Percentiles rank a stretch among this genome's conserved stretches.
Conservation (phyloP, 192 early-diverging fungal species). For the Entomortierella parvispora region DNA sequence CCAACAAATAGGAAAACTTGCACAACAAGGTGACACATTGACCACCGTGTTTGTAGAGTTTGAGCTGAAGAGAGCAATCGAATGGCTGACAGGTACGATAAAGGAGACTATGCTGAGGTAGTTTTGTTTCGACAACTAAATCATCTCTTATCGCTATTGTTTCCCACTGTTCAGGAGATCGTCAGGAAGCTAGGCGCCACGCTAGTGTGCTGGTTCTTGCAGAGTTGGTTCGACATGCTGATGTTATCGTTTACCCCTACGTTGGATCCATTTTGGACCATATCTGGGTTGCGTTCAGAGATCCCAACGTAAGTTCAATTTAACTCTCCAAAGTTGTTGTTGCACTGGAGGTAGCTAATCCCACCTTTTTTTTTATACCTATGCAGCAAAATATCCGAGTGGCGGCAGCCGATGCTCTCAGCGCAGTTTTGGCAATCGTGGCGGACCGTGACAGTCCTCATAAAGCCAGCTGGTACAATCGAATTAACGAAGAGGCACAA, state of each 20-base stretch:
- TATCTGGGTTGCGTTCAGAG: constrained; percentile 86
- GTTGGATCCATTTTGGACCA: constrained; percentile 84
- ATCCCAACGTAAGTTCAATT: constrained; percentile 76
- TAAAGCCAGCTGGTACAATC: constrained; percentile 74
- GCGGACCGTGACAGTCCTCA: constrained; percentile 78
- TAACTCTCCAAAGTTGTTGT: no score
- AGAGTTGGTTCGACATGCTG: constrained; percentile 80
- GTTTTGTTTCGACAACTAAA: background rate
- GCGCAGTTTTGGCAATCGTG: constrained; percentile 80
- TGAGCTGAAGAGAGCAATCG: constrained; percentile 84
- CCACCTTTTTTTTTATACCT: background rate
- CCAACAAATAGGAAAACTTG: constrained; percentile 64
- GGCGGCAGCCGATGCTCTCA: constrained; percentile 83
- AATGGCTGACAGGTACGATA: constrained; percentile 83
- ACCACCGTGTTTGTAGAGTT: constrained; percentile 87
- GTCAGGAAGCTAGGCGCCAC: constrained; percentile 81
- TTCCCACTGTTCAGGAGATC: constrained; percentile 62
- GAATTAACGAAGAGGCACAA: constrained; percentile 86
- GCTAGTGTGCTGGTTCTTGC: constrained; percentile 83
- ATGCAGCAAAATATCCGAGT: constrained; percentile 72
- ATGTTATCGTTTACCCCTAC: constrained; percentile 84
- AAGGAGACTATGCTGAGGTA: background rate
- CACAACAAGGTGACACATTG: constrained; percentile 70
- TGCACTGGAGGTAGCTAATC: no score
- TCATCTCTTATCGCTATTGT: background rate